Evolutionary conservation across 352 stramenopile species (phyloP), one percentile per base, ranked within the genome.

Genomic region (Saprolegnia parasitica): DNA sequence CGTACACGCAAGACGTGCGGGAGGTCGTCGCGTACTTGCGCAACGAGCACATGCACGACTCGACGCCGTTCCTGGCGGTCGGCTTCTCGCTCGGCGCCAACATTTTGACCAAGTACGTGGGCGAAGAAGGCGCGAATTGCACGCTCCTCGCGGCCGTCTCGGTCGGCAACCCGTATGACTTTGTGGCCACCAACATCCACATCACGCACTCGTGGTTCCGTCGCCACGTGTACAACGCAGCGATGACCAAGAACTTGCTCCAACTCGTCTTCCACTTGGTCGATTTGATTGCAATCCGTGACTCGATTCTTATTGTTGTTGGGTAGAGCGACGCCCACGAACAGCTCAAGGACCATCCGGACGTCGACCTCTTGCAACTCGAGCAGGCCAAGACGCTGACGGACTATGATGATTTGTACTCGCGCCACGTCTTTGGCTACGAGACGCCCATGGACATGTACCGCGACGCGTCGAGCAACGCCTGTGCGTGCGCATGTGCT

Each of bases 1-100:
- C 77, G 45, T 88, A 90, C 73, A 93, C 83, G 13, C 77, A 72
- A 18, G 85, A 93, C 63, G 68, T 93, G 21, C 81, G 81, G 32
- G 73, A 77, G 35, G 78, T 87, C 20, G 67, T 81, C 8, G 39
- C 68, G 62, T 73, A 77, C 20, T 58, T 91, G 0, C 29, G 47
- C 29, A 63, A 71, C 1, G 79, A 73, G 57, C 62, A 68, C 47
- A 5, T 58, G 16, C 42, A 16, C 20, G 8, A 40, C 8, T 23
- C 40, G 6, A 47, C 62, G 18, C 46, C 47, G 20, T 81, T 89
- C 23, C 55, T 89, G 11, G 81, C 77, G 20, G 63, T 87, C 16
- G 83, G 83, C 9, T 91, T 89, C 64, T 91, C 83, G 1, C 81
- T 91, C 74, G 83, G 81, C 16, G 81, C 81, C 8, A 89, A 91